Conservation (phyloP, 78 protist genomes). For the Dictyostelium purpureum region DNA sequence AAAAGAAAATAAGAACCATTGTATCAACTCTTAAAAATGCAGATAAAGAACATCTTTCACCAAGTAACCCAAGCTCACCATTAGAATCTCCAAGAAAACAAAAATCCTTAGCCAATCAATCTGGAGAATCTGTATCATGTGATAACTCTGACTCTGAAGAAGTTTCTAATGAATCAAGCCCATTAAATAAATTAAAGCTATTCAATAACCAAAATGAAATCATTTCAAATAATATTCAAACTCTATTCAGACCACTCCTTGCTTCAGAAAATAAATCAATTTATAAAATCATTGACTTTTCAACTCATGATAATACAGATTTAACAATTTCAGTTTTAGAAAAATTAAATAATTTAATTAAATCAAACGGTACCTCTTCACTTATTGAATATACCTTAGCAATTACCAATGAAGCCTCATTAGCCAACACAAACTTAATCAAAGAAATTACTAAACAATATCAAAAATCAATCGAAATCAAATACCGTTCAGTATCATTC, state of each 20-base stretch:
- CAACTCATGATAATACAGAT: not conserved
- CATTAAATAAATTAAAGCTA: no score
- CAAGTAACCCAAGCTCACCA: conserved; percentile 4
- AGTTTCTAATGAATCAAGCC: no score
- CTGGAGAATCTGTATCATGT: not conserved
- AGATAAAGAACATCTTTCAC: not conserved
- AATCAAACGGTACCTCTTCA: no score
- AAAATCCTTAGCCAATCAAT: not conserved
- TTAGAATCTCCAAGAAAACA: not conserved
- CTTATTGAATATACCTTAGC: conserved; percentile 27
- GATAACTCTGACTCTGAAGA: not conserved
- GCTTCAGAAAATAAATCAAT: not conserved
- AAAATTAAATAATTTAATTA: no score
- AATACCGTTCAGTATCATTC: not conserved
- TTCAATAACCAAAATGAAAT: no score
- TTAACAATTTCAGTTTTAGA: not conserved
- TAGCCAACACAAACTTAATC: not conserved
- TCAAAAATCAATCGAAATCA: not conserved
- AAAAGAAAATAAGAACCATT: not conserved
- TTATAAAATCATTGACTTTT: not conserved
- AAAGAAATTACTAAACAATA: not conserved
- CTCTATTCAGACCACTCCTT: not conserved
- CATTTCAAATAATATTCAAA: not conserved
- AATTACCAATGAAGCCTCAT: not conserved
- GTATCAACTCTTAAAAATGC: not conserved